These are phyloP conservation scores for Isatis tinctoria DNA, from an alignment of 345 rosid genomes.

Conservation along the genomic window DNA sequence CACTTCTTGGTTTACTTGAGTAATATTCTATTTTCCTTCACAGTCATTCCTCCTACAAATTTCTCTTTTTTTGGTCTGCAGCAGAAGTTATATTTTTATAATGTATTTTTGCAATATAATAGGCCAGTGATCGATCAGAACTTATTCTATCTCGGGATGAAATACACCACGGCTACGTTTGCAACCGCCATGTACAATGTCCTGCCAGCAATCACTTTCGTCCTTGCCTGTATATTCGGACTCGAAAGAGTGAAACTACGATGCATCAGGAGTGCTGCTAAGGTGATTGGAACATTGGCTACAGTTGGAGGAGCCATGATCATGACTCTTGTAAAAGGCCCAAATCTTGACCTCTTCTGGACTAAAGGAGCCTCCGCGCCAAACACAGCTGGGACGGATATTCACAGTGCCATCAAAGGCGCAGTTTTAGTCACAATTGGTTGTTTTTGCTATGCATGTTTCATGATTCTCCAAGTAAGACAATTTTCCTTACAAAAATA, in stretches of 20 bases:
- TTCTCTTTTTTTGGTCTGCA: neutral
- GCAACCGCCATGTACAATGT: slow-evolving; percentile 79
- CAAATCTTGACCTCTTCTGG: slow-evolving; percentile 49
- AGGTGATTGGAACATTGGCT: slow-evolving; percentile 64
- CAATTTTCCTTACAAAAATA: neutral
- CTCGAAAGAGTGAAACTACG: slow-evolving; percentile 62
- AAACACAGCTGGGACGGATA: slow-evolving; percentile 38
- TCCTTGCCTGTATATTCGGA: slow-evolving; percentile 67
- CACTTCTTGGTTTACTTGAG: slow-evolving; percentile 68
- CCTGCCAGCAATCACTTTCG: slow-evolving; percentile 78
- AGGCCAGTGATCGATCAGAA: slow-evolving; percentile 94
- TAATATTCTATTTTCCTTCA: slow-evolving; percentile 26
- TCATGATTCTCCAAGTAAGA: slow-evolving; percentile 68
- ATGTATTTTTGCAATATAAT: neutral
- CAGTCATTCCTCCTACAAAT: neutral
- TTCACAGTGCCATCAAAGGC: slow-evolving; percentile 56
- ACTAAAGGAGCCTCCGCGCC: slow-evolving; percentile 37
- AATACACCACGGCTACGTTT: slow-evolving; percentile 78
- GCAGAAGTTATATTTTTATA: neutral
- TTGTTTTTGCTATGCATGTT: slow-evolving; percentile 70
- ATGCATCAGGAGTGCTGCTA: slow-evolving; percentile 53
- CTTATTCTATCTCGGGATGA: slow-evolving; percentile 70
- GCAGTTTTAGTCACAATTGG: slow-evolving; percentile 58
- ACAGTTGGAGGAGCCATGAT: slow-evolving; percentile 93
- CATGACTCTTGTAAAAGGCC: slow-evolving; percentile 81